phyloP scores from a whole-genome alignment of 257 asterid species.

The Nicotiana noctiflora region DNA sequence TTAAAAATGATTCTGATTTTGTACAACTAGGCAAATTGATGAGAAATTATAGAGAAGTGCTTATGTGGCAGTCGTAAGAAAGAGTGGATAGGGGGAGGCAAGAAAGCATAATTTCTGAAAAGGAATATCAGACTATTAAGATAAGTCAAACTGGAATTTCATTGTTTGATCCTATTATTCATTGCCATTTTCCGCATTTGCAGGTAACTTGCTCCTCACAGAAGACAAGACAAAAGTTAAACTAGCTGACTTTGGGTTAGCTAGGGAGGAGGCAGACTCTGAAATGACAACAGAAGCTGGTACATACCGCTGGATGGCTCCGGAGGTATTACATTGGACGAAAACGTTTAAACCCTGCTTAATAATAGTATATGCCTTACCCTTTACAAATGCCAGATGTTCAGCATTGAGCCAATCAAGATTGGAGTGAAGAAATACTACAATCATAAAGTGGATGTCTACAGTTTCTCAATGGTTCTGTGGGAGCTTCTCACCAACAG shows the following conservation, averaged over 20 bases:
- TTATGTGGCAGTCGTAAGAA: not conserved
- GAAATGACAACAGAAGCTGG: slow-evolving; percentile 67
- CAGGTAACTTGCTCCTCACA: slow-evolving; percentile 60
- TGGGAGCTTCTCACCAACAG: slow-evolving; percentile 59
- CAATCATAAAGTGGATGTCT: slow-evolving; percentile 62
- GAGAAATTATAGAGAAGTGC: not conserved
- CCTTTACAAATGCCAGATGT: slow-evolving; percentile 36
- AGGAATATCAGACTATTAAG: not conserved
- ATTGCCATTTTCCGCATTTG: not conserved
- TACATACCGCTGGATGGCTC: slow-evolving; percentile 76
- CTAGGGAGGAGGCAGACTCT: slow-evolving; percentile 47
- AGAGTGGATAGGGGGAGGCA: not conserved
- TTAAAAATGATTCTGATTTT: not conserved
- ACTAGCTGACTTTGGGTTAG: slow-evolving; percentile 65
- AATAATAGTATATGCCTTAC: not conserved
- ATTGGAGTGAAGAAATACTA: slow-evolving; percentile 46
- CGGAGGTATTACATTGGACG: slow-evolving; percentile 37
- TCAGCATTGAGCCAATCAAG: slow-evolving; percentile 27
- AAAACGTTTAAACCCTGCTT: not conserved
- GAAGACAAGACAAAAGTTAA: slow-evolving; percentile 43
- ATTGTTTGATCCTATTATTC: not conserved
- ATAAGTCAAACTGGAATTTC: not conserved
- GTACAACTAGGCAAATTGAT: not conserved
- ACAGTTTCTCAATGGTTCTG: slow-evolving; percentile 57
- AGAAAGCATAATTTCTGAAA: not conserved